A percentile compares a stretch with the other conserved stretches of the same genome.
Evolutionary conservation across 148 eudicot genomes (phyloP).

Genomic region (Persicaria tinctoria): DNA sequence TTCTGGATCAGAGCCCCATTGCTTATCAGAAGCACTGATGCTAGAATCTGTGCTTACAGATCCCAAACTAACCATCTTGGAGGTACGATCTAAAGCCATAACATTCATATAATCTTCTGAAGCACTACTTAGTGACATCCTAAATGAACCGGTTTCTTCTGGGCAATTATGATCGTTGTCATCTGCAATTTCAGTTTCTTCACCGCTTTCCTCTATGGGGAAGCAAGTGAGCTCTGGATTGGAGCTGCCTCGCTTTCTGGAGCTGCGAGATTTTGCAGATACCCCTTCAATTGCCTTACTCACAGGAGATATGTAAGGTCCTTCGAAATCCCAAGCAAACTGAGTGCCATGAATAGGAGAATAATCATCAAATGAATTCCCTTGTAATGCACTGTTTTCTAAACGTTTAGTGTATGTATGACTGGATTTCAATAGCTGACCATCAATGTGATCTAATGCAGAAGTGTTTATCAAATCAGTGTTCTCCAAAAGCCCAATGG

Average conservation of each 20-base stretch:
- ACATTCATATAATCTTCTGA: constrained; percentile 2
- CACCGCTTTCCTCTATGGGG: constrained; percentile 65
- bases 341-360: constrained; percentile 36
- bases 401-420: constrained; percentile 19
- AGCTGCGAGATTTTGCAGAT: constrained; percentile 49
- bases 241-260: constrained; percentile 47
- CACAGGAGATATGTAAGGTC: constrained; percentile 48
- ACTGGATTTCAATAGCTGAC: constrained; percentile 16
- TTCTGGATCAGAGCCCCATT: constrained; percentile 51
- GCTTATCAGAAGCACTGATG: constrained; percentile 46
- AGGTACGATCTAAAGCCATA: constrained; percentile 1
- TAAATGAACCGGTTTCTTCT: constrained; percentile 23
- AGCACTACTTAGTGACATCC: not conserved
- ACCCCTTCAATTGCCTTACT: constrained; percentile 46
- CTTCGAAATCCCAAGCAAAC: constrained; percentile 30
- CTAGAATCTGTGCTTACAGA: constrained; percentile 8
- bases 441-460: constrained; percentile 21
- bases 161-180: constrained; percentile 26
- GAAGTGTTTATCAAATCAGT: constrained; percentile 25
- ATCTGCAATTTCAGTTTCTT: constrained; percentile 42
- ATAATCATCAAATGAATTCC: constrained; percentile 38
- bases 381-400: constrained; percentile 23
- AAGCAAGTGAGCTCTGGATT: constrained; percentile 78
- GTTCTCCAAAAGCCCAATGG: constrained; percentile 52
- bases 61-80: not conserved